Evolutionary conservation across 768 basidiomycete species (phyloP).

Genomic region (Sporobolomyces phaffii): DNA sequence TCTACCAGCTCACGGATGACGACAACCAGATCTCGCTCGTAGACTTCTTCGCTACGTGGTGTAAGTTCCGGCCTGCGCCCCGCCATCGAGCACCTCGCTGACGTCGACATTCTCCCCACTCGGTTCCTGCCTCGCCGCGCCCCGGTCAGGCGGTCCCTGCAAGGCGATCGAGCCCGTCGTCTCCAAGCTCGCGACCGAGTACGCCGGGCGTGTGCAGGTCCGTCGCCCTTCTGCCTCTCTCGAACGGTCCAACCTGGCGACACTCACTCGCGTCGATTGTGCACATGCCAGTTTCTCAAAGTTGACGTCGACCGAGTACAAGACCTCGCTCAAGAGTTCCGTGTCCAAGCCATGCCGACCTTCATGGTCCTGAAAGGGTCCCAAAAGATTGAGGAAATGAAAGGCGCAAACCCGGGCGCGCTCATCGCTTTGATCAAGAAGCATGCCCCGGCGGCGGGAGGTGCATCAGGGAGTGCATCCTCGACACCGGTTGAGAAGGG

Average conservation of each 20-base stretch:
- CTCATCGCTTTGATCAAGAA: slow-evolving; percentile 33
- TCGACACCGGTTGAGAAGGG: slow-evolving; percentile 32
- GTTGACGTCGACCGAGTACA: slow-evolving; percentile 58
- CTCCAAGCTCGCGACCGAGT: slow-evolving; percentile 57
- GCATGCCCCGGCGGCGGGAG: slow-evolving; percentile 26
- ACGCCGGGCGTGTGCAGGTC: slow-evolving; percentile 49
- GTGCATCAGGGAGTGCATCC: neutral
- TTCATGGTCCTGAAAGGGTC: slow-evolving; percentile 41
- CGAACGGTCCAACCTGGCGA: neutral
- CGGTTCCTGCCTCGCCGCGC: no score
- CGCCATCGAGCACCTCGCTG: no score
- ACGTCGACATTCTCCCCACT: no score
- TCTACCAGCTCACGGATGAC: slow-evolving; percentile 9
- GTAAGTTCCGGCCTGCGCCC: neutral
- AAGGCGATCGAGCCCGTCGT: slow-evolving; percentile 37
- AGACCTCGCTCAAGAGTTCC: slow-evolving; percentile 63
- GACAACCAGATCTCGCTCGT: slow-evolving; percentile 9
- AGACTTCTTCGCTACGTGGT: slow-evolving; percentile 34
- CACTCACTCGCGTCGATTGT: no score
- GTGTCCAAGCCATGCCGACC: slow-evolving; percentile 61
- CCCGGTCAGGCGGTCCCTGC: slow-evolving; percentile 33
- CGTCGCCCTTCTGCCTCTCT: slow-evolving; percentile 1
- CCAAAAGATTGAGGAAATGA: slow-evolving; percentile 36
- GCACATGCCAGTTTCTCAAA: slow-evolving; percentile 67
- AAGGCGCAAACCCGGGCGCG: slow-evolving; percentile 39